Evolutionary conservation across 2,329 filamentous ascomycete species (phyloP), one percentile per base, ranked within the genome.

Genomic region (Aspergillus sp.): DNA sequence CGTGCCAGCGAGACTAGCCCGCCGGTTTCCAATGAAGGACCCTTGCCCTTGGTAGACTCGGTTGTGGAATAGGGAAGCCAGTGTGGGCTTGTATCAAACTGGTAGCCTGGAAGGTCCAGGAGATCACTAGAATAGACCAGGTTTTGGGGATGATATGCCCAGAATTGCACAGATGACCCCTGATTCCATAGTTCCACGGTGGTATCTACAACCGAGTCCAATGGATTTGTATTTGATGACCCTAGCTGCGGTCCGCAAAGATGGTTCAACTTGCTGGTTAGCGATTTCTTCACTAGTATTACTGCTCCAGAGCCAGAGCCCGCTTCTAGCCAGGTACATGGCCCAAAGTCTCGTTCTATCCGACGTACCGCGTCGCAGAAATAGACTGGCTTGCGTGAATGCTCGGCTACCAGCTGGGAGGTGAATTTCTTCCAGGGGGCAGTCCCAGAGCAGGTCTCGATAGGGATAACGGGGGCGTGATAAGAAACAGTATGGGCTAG

Each of bases 401-500:
- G 42, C 18, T 26, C 22, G 2, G 42, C 22, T 4, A 44, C 18
- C 6, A 20, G 13, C 6, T 20, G 8, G 2, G 42, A 22, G 13
- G 34, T 36, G 34, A 36, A 15, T 13, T 1, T 7, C 2, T 3
- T 22, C 39, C 15, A 42, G 4, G 15, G 3, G 15, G n/a, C 17
- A 17, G 5, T 17, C 4, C 9, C 7, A 22, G 13, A 22, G 18
- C 22, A 38, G 36, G 45, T 52, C 48, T 70, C 64, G 3, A 62
- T 8, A 2, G 59, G 69, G 47, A 80, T 75, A 1, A 8, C 45
- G 1, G 73, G 65, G 7, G 71, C 38, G 0, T 63, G 44, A 59
- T 77, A 79, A 0, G 48, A 63, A 0, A 80, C 9, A 0, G 24
- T 58, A 2, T 61, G 44, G 0, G 62, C 74, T 2, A 74, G 17